Conservation (phyloP, 2,329 filamentous ascomycete genomes). For the Fusarium sp. region DNA sequence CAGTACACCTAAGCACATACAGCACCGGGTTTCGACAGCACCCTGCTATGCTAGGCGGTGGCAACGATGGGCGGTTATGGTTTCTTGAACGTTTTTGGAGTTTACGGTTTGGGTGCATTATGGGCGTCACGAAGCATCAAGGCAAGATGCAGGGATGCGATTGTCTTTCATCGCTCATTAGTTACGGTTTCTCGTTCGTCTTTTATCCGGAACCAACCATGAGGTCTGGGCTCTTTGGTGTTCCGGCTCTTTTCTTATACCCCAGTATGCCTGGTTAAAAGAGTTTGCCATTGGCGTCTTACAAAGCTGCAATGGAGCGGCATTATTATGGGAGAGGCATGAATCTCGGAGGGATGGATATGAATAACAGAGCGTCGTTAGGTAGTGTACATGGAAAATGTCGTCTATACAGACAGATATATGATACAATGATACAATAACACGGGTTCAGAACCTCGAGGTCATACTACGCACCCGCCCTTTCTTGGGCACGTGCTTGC, state of each 20-base stretch:
- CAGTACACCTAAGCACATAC: conserved; percentile 64
- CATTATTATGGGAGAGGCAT: conserved; percentile 14
- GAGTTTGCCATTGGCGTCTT: conserved; percentile 26
- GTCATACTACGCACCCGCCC: conserved; percentile 43
- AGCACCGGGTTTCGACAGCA: neutral
- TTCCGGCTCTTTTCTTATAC: conserved; percentile 33
- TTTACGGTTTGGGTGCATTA: conserved; percentile 40
- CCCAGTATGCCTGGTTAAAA: conserved; percentile 18
- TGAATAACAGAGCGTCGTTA: conserved; percentile 25
- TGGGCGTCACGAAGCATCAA: conserved; percentile 40
- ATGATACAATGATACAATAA: conserved; percentile 18
- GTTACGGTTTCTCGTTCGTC: conserved; percentile 8
- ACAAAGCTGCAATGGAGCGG: conserved; percentile 20
- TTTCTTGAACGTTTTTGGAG: conserved; percentile 29
- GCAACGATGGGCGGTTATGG: neutral
- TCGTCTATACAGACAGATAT: conserved; percentile 25
- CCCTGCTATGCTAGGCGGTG: neutral
- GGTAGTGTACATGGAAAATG: conserved; percentile 34
- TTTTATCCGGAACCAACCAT: conserved; percentile 16
- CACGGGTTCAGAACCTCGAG: neutral
- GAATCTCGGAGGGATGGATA: conserved; percentile 10
- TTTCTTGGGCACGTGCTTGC: conserved; percentile 64
- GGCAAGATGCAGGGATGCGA: conserved; percentile 29
- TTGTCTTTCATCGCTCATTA: conserved; percentile 23
- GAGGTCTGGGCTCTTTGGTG: conserved; percentile 13